Evolutionary conservation across 75 land plant species (phyloP).

Genomic region (Ceratopteris richardii): DNA sequence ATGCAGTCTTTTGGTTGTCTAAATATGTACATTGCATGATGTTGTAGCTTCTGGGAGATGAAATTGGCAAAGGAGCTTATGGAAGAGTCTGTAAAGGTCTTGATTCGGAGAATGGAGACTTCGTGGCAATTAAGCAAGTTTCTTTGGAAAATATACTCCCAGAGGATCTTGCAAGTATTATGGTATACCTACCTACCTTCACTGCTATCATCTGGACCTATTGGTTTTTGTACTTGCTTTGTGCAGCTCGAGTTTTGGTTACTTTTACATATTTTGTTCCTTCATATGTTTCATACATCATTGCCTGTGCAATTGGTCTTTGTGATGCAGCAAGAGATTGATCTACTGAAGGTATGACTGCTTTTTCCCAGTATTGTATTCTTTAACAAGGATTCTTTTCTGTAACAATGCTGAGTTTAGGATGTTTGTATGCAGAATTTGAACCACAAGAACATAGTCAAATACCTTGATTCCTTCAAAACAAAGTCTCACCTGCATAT

Average conservation of each 20-base stretch:
- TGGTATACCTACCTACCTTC: constrained; percentile 55
- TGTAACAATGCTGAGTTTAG: no score
- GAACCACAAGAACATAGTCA: constrained; percentile 96
- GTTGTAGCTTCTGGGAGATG: constrained; percentile 86
- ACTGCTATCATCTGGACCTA: no score
- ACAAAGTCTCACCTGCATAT: constrained; percentile 88
- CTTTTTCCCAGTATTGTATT: not conserved
- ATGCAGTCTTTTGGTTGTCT: no score
- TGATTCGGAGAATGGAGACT: constrained; percentile 98
- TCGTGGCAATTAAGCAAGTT: constrained; percentile 97
- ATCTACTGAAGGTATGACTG: constrained; percentile 88
- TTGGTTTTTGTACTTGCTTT: no score
- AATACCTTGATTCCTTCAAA: constrained; percentile 87
- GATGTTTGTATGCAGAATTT: constrained; percentile 87
- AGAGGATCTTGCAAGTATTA: constrained; percentile 94
- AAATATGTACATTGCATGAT: no score
- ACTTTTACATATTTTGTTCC: no score
- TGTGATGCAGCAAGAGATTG: constrained; percentile 95
- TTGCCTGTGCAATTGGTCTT: no score
- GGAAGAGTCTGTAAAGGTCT: constrained; percentile 93
- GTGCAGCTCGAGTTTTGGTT: no score
- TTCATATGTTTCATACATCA: no score
- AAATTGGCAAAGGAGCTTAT: constrained; percentile 98
- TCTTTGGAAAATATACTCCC: constrained; percentile 93
- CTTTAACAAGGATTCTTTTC: not conserved